These are phyloP conservation scores for Termitomyces sp. DNA, from an alignment of 768 basidiomycete genomes.

Conservation along the genomic window DNA sequence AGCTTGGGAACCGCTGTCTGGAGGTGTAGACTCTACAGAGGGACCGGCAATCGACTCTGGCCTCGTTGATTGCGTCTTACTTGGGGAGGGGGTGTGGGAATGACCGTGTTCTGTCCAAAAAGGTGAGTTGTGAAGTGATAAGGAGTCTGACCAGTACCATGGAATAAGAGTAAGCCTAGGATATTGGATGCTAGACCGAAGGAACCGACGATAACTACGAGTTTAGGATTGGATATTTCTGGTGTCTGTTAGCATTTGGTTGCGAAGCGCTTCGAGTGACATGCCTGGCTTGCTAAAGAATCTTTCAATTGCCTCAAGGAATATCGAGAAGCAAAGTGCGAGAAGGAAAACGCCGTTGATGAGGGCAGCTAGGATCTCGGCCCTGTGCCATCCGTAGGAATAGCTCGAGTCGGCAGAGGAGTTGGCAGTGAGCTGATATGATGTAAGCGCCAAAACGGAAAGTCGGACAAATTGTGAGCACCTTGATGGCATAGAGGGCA, in stretches of 20 bases:
- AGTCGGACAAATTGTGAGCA: conserved; percentile 16
- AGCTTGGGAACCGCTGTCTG: conserved; percentile 22
- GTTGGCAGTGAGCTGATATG: conserved; percentile 54
- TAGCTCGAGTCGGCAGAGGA: conserved; percentile 66
- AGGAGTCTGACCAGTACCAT: conserved; percentile 50
- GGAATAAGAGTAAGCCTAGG: conserved; percentile 91
- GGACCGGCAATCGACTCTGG: conserved; percentile 16
- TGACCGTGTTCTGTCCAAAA: conserved; percentile 54
- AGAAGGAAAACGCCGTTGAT: conserved; percentile 96
- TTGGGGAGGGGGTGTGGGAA: conserved; percentile 50
- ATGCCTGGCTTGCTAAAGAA: conserved; percentile 82
- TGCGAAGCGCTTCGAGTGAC: conserved; percentile 12
- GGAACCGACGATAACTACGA: conserved; percentile 87
- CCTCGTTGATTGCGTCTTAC: conserved; percentile 31
- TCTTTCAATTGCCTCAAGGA: conserved; percentile 84
- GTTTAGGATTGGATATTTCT: conserved; percentile 87
- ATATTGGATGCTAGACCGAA: conserved; percentile 89
- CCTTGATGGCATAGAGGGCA: conserved; percentile 92
- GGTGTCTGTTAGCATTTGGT: conserved; percentile 9
- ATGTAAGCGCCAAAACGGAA: conserved; percentile 3
- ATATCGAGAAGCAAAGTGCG: conserved; percentile 95
- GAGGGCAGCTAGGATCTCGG: conserved; percentile 92
- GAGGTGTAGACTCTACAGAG: conserved; percentile 21
- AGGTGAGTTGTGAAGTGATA: conserved; percentile 1
- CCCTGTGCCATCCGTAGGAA: conserved; percentile 99